phyloP scores from a whole-genome alignment of 805 yeast species.

The Saccharomyces eubayanus region DNA sequence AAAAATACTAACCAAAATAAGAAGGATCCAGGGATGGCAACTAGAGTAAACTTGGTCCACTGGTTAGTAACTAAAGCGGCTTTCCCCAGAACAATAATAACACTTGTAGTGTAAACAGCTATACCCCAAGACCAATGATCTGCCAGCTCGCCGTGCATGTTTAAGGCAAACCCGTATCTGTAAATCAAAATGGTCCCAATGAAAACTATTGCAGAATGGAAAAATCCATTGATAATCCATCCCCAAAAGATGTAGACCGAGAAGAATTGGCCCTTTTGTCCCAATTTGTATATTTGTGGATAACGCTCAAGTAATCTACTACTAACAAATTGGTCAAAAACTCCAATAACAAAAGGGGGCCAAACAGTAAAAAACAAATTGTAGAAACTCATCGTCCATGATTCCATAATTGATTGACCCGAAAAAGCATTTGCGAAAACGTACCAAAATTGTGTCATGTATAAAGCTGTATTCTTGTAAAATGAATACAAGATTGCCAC shows the following conservation, averaged over 20 bases:
- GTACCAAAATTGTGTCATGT: constrained; percentile 98
- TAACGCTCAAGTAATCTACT: constrained; percentile 84
- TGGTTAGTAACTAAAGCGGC: constrained; percentile 86
- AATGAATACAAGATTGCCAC: constrained; percentile 90
- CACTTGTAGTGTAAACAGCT: constrained; percentile 77
- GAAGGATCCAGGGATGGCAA: constrained; percentile 94
- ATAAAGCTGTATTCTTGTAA: constrained; percentile 89
- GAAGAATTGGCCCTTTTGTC: constrained; percentile 82
- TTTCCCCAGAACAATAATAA: constrained; percentile 84
- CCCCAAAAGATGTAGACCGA: constrained; percentile 93
- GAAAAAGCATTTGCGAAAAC: constrained; percentile 87
- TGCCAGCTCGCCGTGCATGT: constrained; percentile 55
- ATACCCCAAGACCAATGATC: constrained; percentile 97
- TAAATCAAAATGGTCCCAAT: constrained; percentile 64
- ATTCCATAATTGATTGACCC: constrained; percentile 92
- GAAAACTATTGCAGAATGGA: constrained; percentile 80
- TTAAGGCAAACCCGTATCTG: constrained; percentile 54
- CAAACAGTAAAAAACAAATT: constrained; percentile 89
- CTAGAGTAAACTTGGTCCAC: constrained; percentile 89
- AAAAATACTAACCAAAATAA: constrained; percentile 73
- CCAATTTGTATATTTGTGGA: constrained; percentile 86
- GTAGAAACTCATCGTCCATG: constrained; percentile 95
- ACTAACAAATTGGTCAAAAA: constrained; percentile 91
- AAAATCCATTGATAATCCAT: constrained; percentile 93
- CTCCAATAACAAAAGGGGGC: constrained; percentile 94